phyloP scores from a whole-genome alignment of 441 rosid species.

The Croton laevigatus region DNA sequence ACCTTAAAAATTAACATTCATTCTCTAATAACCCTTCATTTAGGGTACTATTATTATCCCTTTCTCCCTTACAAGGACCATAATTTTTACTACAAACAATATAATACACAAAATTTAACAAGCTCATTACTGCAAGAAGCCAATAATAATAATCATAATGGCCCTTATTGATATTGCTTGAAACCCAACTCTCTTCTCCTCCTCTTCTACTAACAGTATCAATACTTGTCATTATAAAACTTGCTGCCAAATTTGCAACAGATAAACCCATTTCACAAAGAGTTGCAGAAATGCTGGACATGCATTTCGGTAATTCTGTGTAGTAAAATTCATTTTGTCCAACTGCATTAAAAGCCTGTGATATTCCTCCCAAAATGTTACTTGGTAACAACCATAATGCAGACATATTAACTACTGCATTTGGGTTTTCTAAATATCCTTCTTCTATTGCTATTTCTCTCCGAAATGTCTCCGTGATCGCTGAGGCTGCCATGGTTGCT shows the following conservation, averaged over 20 bases:
- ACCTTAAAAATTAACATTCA: neutral
- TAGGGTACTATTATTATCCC: neutral
- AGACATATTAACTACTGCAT: conserved; percentile 34
- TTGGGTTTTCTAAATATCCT: conserved; percentile 33
- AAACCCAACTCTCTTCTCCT: conserved; percentile 29
- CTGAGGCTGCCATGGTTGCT: conserved; percentile 3
- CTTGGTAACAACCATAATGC: conserved; percentile 55
- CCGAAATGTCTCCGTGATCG: conserved; percentile 37
- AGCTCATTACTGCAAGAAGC: conserved; percentile 25
- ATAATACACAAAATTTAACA: conserved; percentile 26
- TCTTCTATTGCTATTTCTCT: conserved; percentile 23
- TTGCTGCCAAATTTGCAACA: conserved; percentile 19
- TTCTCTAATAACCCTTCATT: neutral
- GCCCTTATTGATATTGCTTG: conserved; percentile 28
- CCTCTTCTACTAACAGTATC: conserved; percentile 10
- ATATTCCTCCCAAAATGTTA: conserved; percentile 37
- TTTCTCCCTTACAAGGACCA: conserved; percentile 23
- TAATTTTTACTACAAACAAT: conserved; percentile 25
- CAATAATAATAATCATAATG: conserved; percentile 38
- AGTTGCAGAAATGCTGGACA: conserved; percentile 49
- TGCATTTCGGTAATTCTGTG: conserved; percentile 51
- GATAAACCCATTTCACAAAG: conserved; percentile 10
- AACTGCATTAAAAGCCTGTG: conserved; percentile 42
- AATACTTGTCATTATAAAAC: conserved; percentile 15
- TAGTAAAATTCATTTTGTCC: conserved; percentile 56